Conservation (phyloP, 1,139 yeast species). For the Debaryomycetaceae sp. region DNA sequence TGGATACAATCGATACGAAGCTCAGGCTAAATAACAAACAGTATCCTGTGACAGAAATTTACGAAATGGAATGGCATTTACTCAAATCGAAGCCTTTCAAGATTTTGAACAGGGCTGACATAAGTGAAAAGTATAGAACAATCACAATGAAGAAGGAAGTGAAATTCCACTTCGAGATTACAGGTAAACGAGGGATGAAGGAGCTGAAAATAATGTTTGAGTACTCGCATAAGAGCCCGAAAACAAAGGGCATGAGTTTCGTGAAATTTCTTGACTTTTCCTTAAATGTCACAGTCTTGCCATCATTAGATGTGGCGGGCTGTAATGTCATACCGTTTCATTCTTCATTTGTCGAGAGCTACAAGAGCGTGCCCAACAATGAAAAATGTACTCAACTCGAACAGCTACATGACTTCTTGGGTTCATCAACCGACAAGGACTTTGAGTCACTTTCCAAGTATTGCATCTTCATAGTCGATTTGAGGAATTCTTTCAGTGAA, state of each 20-base stretch:
- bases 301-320: constrained; percentile 70
- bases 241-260: constrained; percentile 29
- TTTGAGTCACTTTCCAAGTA: constrained; percentile 43
- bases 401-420: constrained; percentile 9
- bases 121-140: constrained; percentile 29
- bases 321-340: constrained; percentile 64
- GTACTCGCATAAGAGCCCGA: constrained; percentile 48
- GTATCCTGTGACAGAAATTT: constrained; percentile 57
- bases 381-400: neutral
- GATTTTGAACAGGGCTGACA: constrained; percentile 37
- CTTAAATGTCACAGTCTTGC: constrained; percentile 61
- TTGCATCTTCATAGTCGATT: constrained; percentile 62
- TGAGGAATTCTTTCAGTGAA: constrained; percentile 68
- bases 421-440: constrained; percentile 12
- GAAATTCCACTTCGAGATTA: constrained; percentile 53
- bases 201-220: constrained; percentile 65
- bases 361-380: constrained; percentile 5
- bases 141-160: constrained; percentile 31
- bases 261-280: constrained; percentile 62
- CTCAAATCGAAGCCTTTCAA: constrained; percentile 56
- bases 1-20: constrained; percentile 54
- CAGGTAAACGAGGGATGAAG: constrained; percentile 72
- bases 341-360: constrained; percentile 18
- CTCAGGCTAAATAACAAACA: constrained; percentile 26
- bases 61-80: constrained; percentile 73